These are phyloP conservation scores for Suillus subaureus DNA, from an alignment of 768 basidiomycete species.

Conservation along the genomic window DNA sequence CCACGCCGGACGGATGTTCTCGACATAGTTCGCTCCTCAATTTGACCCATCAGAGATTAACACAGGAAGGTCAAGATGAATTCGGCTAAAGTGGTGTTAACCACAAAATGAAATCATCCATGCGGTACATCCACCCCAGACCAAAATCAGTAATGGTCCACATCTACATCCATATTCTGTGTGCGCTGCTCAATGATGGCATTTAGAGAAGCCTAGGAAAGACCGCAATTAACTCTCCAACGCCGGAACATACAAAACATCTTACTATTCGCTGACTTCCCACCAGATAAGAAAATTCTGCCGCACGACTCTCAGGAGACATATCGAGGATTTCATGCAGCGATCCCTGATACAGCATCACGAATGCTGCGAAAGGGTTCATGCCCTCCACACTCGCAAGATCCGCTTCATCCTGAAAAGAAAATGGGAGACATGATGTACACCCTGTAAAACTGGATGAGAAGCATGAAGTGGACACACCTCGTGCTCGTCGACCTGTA, in stretches of 20 bases:
- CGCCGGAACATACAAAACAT: slow-evolving; percentile 14
- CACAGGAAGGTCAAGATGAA: neutral
- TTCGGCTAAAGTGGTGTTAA: neutral
- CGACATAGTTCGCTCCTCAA: neutral
- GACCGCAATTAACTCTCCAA: slow-evolving; percentile 13
- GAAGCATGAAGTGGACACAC: slow-evolving; percentile 30
- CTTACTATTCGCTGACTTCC: slow-evolving; percentile 58
- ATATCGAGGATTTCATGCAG: slow-evolving; percentile 59
- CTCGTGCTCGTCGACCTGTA: slow-evolving; percentile 57
- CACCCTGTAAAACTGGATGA: slow-evolving; percentile 14
- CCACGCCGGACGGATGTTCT: neutral
- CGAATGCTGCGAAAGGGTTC: slow-evolving; percentile 70
- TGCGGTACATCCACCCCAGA: neutral
- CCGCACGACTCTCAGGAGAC: slow-evolving; percentile 47
- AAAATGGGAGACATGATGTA: neutral
- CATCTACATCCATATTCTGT: slow-evolving; percentile 30
- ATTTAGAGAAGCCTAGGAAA: slow-evolving; percentile 37
- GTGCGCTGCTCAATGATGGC: slow-evolving; percentile 37
- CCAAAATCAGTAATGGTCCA: slow-evolving; percentile 11
- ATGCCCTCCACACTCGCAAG: slow-evolving; percentile 60
- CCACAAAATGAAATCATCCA: neutral
- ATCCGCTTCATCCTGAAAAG: slow-evolving; percentile 58
- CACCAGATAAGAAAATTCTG: slow-evolving; percentile 47
- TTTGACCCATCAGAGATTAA: neutral
- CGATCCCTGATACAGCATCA: slow-evolving; percentile 57